Evolutionary conservation across 306 rosid genomes (phyloP).

Genomic region (Quercus agrifolia): DNA sequence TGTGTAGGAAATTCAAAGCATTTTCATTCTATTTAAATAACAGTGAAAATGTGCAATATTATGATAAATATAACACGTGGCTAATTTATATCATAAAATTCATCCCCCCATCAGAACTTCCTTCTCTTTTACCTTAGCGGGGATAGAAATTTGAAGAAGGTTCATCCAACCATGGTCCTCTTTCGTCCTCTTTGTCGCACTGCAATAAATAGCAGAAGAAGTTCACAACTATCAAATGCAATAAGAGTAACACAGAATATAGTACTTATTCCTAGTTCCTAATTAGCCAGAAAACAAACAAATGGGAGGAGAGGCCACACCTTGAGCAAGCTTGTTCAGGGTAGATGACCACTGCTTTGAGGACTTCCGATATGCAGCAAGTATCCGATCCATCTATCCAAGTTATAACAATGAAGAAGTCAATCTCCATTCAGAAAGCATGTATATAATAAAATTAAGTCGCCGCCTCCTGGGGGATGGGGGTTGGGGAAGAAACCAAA

Average conservation of each 20-base stretch:
- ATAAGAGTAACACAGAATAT: neutral
- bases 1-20: slow-evolving; percentile 6
- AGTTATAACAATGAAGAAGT: neutral
- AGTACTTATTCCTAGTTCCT: too few species aligned
- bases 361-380: slow-evolving; percentile 72
- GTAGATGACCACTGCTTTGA: slow-evolving; percentile 94
- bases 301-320: slow-evolving; percentile 14
- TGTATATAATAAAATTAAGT: neutral
- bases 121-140: neutral
- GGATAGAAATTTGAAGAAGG: slow-evolving; percentile 12
- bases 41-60: neutral
- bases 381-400: slow-evolving; percentile 42
- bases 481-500: neutral
- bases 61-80: slow-evolving; percentile 6
- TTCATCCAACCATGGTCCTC: slow-evolving; percentile 92
- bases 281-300: neutral
- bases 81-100: slow-evolving; percentile 4
- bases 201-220: slow-evolving; percentile 25
- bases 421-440: neutral
- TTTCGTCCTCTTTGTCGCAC: slow-evolving; percentile 90
- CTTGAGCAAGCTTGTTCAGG: slow-evolving; percentile 52
- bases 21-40: neutral
- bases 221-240: neutral
- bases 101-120: neutral
- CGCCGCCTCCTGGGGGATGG: too few species aligned